phyloP scores from a whole-genome alignment of 2,329 filamentous ascomycete species.

The Mycogone perniciosa region DNA sequence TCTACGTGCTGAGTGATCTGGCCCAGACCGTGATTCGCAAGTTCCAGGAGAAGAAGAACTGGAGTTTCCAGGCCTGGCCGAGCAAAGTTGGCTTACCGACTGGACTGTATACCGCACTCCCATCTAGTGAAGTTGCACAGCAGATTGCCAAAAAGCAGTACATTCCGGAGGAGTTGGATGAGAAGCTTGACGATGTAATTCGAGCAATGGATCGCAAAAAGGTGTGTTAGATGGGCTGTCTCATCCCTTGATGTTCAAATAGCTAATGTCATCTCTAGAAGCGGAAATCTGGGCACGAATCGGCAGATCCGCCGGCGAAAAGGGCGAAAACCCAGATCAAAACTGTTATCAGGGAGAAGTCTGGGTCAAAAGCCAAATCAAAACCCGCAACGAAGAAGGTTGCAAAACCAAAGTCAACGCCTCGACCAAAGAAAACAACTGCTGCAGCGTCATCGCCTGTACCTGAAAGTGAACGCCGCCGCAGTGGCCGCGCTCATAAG shows the following conservation, averaged over 20 bases:
- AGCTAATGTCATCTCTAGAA: conserved; percentile 36
- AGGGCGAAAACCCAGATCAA: conserved; percentile 32
- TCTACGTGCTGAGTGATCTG: conserved; percentile 85
- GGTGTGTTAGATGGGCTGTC: conserved; percentile 30
- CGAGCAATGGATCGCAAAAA: conserved; percentile 66
- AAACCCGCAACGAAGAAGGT: conserved; percentile 30
- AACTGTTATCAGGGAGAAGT: conserved; percentile 31
- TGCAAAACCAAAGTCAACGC: conserved; percentile 24
- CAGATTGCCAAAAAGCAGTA: conserved; percentile 82
- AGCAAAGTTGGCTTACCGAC: conserved; percentile 74
- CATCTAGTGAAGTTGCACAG: conserved; percentile 71
- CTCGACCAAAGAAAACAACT: conserved; percentile 22
- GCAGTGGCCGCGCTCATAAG: conserved; percentile 46
- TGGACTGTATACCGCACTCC: conserved; percentile 69
- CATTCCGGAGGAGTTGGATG: conserved; percentile 69
- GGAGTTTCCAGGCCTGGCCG: conserved; percentile 78
- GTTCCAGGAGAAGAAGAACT: conserved; percentile 80
- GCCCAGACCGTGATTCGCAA: conserved; percentile 74
- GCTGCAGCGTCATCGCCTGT: conserved; percentile 21
- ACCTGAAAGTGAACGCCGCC: conserved; percentile 43
- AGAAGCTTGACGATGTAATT: conserved; percentile 64
- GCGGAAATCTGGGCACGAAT: conserved; percentile 49
- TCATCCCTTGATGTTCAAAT: background rate
- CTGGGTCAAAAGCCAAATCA: conserved; percentile 30
- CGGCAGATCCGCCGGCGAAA: conserved; percentile 37